Percentiles rank a stretch among this genome's conserved stretches.
Conservation (phyloP, 257 asterid species). For the Forsythia viridissima region DNA sequence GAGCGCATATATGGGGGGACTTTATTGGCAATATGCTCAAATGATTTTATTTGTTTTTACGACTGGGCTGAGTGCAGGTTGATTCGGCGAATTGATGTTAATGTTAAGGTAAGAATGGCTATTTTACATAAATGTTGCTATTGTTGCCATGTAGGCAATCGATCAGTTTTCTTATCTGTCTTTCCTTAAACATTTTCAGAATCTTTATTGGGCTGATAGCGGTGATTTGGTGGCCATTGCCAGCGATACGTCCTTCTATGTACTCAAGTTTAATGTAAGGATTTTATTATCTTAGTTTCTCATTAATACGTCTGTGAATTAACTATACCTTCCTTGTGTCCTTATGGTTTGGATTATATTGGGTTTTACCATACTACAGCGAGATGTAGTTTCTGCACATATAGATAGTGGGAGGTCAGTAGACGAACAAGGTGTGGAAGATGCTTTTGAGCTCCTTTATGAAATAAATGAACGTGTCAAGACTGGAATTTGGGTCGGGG, state of each 20-base stretch:
- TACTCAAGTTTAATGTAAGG: slow-evolving; percentile 76
- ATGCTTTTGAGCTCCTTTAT: slow-evolving; percentile 95
- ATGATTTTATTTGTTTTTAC: slow-evolving; percentile 86
- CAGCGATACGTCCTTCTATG: slow-evolving; percentile 78
- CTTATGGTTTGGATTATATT: slow-evolving; percentile 15
- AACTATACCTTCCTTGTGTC: neutral
- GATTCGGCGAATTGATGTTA: slow-evolving; percentile 88
- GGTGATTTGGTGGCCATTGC: slow-evolving; percentile 88
- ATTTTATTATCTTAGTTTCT: slow-evolving; percentile 21
- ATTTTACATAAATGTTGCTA: slow-evolving; percentile 20
- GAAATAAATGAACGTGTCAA: slow-evolving; percentile 94
- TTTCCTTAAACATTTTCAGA: slow-evolving; percentile 47
- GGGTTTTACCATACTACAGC: slow-evolving; percentile 55
- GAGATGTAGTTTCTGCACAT: slow-evolving; percentile 91
- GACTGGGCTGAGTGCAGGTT: slow-evolving; percentile 96
- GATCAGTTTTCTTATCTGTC: slow-evolving; percentile 17
- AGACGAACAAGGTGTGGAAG: slow-evolving; percentile 96
- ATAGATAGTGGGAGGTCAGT: slow-evolving; percentile 84
- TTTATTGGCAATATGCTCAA: slow-evolving; percentile 85
- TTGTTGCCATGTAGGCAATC: slow-evolving; percentile 6
- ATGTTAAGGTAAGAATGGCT: slow-evolving; percentile 68
- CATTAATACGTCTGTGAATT: slow-evolving; percentile 11
- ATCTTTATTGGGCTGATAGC: slow-evolving; percentile 94
- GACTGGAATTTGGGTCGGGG: slow-evolving; percentile 99
- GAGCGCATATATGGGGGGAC: slow-evolving; percentile 88